phyloP scores from a whole-genome alignment of 2,329 filamentous ascomycete genomes.

The Trichoderma pleuroti region DNA sequence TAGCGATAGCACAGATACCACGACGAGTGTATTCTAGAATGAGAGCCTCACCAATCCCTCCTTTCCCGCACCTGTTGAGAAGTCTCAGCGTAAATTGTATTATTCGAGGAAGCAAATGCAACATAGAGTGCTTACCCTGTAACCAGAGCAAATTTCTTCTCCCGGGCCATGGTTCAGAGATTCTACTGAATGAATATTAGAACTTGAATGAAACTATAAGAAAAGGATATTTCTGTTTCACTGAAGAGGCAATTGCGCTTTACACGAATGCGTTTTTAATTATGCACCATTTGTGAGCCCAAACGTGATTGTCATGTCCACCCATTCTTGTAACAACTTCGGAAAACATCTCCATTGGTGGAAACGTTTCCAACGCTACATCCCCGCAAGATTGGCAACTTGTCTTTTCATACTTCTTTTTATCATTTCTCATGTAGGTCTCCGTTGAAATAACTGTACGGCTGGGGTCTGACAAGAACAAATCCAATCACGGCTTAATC shows the following conservation, averaged over 20 bases:
- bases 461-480: no score
- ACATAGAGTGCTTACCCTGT: neutral
- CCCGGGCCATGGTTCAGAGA: neutral
- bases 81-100: neutral
- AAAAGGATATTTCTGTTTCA: neutral
- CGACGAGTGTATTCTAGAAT: conserved; percentile 23
- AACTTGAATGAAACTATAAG: neutral
- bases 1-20: conserved; percentile 34
- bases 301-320: neutral
- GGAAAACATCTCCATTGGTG: neutral
- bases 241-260: neutral
- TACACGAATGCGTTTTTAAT: neutral
- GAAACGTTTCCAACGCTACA: neutral
- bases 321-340: neutral
- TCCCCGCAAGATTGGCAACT: neutral
- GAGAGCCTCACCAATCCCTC: conserved; percentile 30
- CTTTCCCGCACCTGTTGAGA: conserved; percentile 17
- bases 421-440: no score
- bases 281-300: neutral
- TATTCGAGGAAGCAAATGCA: neutral
- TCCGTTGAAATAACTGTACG: neutral
- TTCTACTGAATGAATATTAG: no score
- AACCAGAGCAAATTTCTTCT: neutral
- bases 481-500: neutral
- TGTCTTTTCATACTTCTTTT: neutral